phyloP scores from a whole-genome alignment of 495 filamentous ascomycete genomes.

The Barbatosphaeria neglecta region DNA sequence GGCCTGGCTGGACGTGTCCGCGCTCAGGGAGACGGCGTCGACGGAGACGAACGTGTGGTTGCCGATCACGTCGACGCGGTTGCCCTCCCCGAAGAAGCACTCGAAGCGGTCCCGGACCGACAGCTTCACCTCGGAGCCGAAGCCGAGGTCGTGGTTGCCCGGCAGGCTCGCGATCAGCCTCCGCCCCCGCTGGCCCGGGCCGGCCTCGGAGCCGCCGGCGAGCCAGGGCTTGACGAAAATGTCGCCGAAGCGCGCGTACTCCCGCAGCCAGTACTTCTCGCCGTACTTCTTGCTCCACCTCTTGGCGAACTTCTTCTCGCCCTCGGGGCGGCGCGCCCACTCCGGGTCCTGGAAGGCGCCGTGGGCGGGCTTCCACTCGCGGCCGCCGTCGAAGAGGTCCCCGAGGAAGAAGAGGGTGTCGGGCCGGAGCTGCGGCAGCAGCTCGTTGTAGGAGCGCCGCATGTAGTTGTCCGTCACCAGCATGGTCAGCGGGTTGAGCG shows the following conservation, averaged over 20 bases:
- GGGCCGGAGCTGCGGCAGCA: conserved; percentile 60
- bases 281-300: conserved; percentile 63
- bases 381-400: conserved; percentile 90
- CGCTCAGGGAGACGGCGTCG: conserved; percentile 78
- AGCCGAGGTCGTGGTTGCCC: conserved; percentile 95
- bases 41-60: conserved; percentile 95
- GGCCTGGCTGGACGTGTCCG: conserved; percentile 32
- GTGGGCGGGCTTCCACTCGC: conserved; percentile 74
- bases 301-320: conserved; percentile 40
- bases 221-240: conserved; percentile 65
- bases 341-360: conserved; percentile 48
- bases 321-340: conserved; percentile 38
- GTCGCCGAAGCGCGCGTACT: conserved; percentile 66
- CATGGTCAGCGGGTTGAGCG: conserved; percentile 65
- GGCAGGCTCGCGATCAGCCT: conserved; percentile 73
- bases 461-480: conserved; percentile 83
- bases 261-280: conserved; percentile 67
- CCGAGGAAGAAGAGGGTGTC: conserved; percentile 84
- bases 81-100: conserved; percentile 79
- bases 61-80: conserved; percentile 76
- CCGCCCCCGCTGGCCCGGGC: conserved; percentile 33
- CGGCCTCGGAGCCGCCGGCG: conserved; percentile 19
- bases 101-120: conserved; percentile 72
- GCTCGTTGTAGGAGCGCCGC: conserved; percentile 58
- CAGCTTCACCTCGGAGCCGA: conserved; percentile 71